A percentile compares a stretch with the other conserved stretches of the same genome.
These are phyloP conservation scores for Tuber brumale DNA, from an alignment of 495 filamentous ascomycete species.

Conservation along the genomic window DNA sequence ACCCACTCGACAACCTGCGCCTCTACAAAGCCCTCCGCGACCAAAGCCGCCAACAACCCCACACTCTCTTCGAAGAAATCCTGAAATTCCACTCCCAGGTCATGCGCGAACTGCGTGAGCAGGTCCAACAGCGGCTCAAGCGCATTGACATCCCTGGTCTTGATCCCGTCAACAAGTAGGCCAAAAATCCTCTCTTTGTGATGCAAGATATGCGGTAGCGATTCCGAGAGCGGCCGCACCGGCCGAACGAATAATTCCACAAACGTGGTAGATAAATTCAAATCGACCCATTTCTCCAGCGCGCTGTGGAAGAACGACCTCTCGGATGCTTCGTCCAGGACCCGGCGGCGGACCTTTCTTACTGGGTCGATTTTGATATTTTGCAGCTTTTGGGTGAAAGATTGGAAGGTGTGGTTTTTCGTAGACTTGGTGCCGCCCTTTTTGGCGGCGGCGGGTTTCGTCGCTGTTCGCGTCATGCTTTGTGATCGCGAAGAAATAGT, in stretches of 20 bases:
- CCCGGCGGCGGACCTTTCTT: constrained; percentile 72
- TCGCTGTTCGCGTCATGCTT: neutral
- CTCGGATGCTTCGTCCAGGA: constrained; percentile 63
- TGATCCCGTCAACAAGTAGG: constrained; percentile 68
- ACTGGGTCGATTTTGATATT: constrained; percentile 88
- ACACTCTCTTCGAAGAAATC: constrained; percentile 70
- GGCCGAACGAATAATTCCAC: constrained; percentile 60
- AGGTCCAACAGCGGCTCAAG: constrained; percentile 81
- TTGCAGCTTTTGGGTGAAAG: constrained; percentile 85
- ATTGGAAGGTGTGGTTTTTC: constrained; percentile 75
- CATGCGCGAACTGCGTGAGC: constrained; percentile 82
- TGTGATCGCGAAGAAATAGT: constrained; percentile 6
- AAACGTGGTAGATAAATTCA: constrained; percentile 79
- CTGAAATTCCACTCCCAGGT: constrained; percentile 82
- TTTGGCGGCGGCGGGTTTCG: constrained; percentile 46
- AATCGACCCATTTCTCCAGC: constrained; percentile 79
- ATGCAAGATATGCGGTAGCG: constrained; percentile 82
- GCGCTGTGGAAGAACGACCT: constrained; percentile 76
- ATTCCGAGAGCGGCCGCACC: constrained; percentile 71
- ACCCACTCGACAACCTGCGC: constrained; percentile 63
- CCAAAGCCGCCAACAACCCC: constrained; percentile 58
- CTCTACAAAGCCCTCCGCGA: constrained; percentile 53
- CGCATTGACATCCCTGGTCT: constrained; percentile 62
- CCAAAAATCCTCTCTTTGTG: constrained; percentile 77
- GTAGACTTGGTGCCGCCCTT: constrained; percentile 60